Evolutionary conservation across 345 rosid genomes (phyloP).

Genomic region (Brassica nigra): DNA sequence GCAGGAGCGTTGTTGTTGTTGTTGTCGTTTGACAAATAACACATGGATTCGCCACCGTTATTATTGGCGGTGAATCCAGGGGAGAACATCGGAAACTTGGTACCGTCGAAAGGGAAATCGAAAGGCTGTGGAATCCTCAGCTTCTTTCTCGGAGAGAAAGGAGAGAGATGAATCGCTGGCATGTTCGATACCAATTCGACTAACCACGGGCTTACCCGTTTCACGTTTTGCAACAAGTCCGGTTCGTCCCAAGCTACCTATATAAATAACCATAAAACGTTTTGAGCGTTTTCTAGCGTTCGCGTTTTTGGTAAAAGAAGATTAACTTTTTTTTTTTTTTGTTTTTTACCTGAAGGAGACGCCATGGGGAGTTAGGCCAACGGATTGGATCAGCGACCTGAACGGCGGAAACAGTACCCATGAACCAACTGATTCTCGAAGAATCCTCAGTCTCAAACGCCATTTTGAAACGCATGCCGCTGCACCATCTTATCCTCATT

Average conservation of each 20-base stretch:
- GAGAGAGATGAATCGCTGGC: slow-evolving; percentile 67
- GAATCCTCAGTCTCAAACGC: slow-evolving; percentile 93
- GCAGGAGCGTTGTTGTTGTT: slow-evolving; percentile 61
- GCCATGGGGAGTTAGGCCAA: slow-evolving; percentile 96
- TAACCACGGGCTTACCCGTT: slow-evolving; percentile 89
- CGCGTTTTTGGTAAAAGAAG: neutral
- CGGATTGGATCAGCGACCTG: slow-evolving; percentile 80
- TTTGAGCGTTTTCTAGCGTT: neutral
- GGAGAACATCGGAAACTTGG: slow-evolving; percentile 54
- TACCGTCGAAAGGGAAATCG: slow-evolving; percentile 58
- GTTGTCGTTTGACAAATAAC: slow-evolving; percentile 51
- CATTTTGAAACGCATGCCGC: slow-evolving; percentile 98
- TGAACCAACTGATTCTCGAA: slow-evolving; percentile 91
- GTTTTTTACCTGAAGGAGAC: slow-evolving; percentile 65
- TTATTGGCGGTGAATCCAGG: slow-evolving; percentile 55
- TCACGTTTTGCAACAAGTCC: slow-evolving; percentile 87
- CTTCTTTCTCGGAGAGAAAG: slow-evolving; percentile 91
- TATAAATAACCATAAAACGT: neutral
- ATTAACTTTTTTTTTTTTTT: neutral
- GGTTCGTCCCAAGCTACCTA: slow-evolving; percentile 99
- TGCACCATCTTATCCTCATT: slow-evolving; percentile 77
- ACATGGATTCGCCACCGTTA: slow-evolving; percentile 51
- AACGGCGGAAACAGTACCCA: slow-evolving; percentile 90
- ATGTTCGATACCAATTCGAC: slow-evolving; percentile 84
- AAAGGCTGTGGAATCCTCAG: slow-evolving; percentile 61